Base-by-base conservation (phyloP, 371 early-diverging fungal genomes). In the Lichtheimia ornata region DNA sequence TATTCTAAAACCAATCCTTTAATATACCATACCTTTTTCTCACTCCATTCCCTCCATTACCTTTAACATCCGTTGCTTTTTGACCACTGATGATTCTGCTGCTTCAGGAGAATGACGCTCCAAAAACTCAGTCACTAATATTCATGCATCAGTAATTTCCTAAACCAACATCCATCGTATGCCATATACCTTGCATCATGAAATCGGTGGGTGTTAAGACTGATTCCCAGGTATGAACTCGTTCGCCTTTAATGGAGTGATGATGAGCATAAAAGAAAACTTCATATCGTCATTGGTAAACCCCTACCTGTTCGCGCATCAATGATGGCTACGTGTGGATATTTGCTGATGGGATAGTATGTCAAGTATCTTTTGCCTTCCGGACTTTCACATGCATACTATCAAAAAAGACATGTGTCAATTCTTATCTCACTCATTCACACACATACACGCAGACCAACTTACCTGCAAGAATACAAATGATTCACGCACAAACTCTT, bases 281-380 rank as follows among this genome's bases (percentile, higher is more conserved):
- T 35, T 35, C 56, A 58, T 22, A 28, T 59, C 22, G 65, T 53
- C 52, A 66, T 59, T 54, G 60, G 0, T n/a, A 2, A 47, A 47
- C 12, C 55, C 62, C 72, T 84, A 86, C 96, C 95, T 24, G 95
- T 97, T 51, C 91, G 79, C 2, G 97, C 92, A 67, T 97, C 97
- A 41, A 97, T 84, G 53, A 92, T 89, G 24, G 93, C 93, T 15
- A 94, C 76, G 71, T 96, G 93, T 20, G 97, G 98, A 50, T 81
- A 91, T 22, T 56, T 61, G 13, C 72, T 66, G 25, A 93, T 71
- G 11, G 85, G 85, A 73, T 98, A 97, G 64, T 85, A 88, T 2
- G 70, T 87, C 18, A 69, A 63, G 65, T 94, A 93, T 53, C 85
- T 69, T 25, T 74, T 72, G 45, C 95, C 97, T 52, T 94, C 94